Evolutionary conservation across 257 asterid genomes (phyloP).

Genomic region (Przewalskia tangutica): DNA sequence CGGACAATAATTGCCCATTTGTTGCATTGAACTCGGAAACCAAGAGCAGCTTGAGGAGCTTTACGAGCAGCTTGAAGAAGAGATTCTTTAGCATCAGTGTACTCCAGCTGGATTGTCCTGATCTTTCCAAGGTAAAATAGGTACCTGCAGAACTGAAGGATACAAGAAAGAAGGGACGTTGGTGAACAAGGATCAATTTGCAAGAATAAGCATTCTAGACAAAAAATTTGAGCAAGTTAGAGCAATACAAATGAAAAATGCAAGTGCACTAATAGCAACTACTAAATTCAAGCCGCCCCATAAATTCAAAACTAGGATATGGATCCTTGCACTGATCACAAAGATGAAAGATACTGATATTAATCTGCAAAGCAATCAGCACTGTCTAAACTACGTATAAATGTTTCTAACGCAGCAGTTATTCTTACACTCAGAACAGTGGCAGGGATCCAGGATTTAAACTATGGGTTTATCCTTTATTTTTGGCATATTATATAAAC

Average conservation of each 20-base stretch:
- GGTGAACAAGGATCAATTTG: neutral
- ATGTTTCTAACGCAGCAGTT: no score
- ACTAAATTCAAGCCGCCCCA: neutral
- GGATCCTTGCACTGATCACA: neutral
- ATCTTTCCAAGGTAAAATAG: slow-evolving; percentile 92
- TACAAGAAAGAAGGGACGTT: neutral
- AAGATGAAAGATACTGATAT: neutral
- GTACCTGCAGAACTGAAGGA: slow-evolving; percentile 71
- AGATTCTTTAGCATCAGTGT: slow-evolving; percentile 94
- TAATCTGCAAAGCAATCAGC: neutral
- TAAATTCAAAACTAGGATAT: neutral
- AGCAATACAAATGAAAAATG: neutral
- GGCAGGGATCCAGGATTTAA: no score
- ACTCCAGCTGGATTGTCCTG: slow-evolving; percentile 89
- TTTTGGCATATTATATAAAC: no score
- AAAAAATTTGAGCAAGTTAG: neutral
- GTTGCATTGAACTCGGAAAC: slow-evolving; percentile 75
- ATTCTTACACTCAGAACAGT: no score
- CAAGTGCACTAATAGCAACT: neutral
- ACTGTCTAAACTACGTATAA: neutral
- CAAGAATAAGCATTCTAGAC: neutral
- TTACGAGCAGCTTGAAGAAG: slow-evolving; percentile 94
- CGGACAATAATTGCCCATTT: slow-evolving; percentile 96
- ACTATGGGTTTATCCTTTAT: no score
- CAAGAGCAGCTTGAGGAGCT: slow-evolving; percentile 85